Percentiles rank a stretch among this genome's conserved stretches.
These are phyloP conservation scores for Plasmodium cynomolgi DNA, from an alignment of 169 alveolate genomes.

Conservation along the genomic window DNA sequence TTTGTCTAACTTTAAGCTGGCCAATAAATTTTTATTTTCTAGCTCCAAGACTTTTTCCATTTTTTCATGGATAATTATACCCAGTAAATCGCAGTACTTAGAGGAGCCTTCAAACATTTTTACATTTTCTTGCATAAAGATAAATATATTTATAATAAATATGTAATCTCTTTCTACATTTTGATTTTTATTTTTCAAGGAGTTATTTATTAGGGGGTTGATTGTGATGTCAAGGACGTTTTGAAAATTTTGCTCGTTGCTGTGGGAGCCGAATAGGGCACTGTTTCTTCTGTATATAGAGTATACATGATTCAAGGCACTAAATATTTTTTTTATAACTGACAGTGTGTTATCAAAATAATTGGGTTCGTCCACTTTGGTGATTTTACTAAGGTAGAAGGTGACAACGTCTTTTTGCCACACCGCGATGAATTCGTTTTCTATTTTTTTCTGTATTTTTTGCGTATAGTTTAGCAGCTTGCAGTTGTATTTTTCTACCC, in stretches of 20 bases:
- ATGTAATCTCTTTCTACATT: slow-evolving; percentile 34
- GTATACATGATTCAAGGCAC: slow-evolving; percentile 45
- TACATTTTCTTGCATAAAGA: slow-evolving; percentile 58
- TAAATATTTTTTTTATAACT: slow-evolving; percentile 48
- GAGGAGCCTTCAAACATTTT: slow-evolving; percentile 38
- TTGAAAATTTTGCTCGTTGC: slow-evolving; percentile 59
- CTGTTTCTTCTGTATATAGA: slow-evolving; percentile 29
- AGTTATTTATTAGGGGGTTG: slow-evolving; percentile 72
- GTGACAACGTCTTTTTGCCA: slow-evolving; percentile 74
- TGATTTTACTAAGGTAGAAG: slow-evolving; percentile 42
- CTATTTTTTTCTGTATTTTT: slow-evolving; percentile 52
- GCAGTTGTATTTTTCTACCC: slow-evolving; percentile 46
- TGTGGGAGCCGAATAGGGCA: background rate
- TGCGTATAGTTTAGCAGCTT: slow-evolving; percentile 32
- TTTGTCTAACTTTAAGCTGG: slow-evolving; percentile 35
- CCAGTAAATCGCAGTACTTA: slow-evolving; percentile 50
- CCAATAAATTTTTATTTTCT: slow-evolving; percentile 14
- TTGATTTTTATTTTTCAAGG: slow-evolving; percentile 40
- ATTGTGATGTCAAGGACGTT: slow-evolving; percentile 70
- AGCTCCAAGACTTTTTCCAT: slow-evolving; percentile 29
- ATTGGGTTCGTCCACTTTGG: slow-evolving; percentile 23
- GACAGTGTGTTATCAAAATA: slow-evolving; percentile 27
- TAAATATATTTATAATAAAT: slow-evolving; percentile 66
- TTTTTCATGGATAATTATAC: slow-evolving; percentile 49
- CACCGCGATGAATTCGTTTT: slow-evolving; percentile 49